Base-by-base conservation (phyloP, 1,284 basidiomycete genomes). In the Ceratorhiza oryzae-sativae region DNA sequence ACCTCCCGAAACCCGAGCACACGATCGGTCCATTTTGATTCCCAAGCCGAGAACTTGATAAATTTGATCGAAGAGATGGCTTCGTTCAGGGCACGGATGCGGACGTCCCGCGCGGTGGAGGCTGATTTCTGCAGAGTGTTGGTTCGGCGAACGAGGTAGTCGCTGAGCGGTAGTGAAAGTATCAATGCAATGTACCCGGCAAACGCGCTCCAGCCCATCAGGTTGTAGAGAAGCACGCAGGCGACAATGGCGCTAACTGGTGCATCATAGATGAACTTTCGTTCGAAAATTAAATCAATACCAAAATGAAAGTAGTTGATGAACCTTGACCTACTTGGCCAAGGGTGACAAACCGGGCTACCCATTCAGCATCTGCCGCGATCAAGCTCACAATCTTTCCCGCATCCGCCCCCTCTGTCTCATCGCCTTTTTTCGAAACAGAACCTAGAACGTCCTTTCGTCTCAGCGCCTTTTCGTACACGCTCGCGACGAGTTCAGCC, bases 41-140 rank as follows among this genome's bases (percentile, higher is more conserved):
- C 73, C 70, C 70, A 74, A 2, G 71, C 70, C 4, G 67, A 74
- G 34, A 72, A 72, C 46, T 74, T 74, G 51, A 74, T 67, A 45
- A 72, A 74, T 46, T 72, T 74, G 51, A 74, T 72, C 1, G 53
- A 45, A 10, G 72, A 71, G 18, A 74, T 72, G 1, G 56, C 71
- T 58, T 74, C 68, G 46, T 74, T 74, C 53, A 74, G 67, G 15
- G 51, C 61, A 1, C 59, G 53, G 41, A 74, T 72, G 15, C 73
- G 68, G 78, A 89, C 90, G 78, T 98, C 95, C 9, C 92, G 84
- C 0, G 93, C 88, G 8, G 87, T 84, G 48, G 90, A 82, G 32
- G 34, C 53, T 5, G 53, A 55, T 30, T 59, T 30, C 20, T 53
- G 72, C 60, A 32, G 73, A 8, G n/a, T 20, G 13, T 12, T 23